Evolutionary conservation across 2,329 filamentous ascomycete genomes (phyloP), one percentile per base, ranked within the genome.

Genomic region (Aschersonia sp.): DNA sequence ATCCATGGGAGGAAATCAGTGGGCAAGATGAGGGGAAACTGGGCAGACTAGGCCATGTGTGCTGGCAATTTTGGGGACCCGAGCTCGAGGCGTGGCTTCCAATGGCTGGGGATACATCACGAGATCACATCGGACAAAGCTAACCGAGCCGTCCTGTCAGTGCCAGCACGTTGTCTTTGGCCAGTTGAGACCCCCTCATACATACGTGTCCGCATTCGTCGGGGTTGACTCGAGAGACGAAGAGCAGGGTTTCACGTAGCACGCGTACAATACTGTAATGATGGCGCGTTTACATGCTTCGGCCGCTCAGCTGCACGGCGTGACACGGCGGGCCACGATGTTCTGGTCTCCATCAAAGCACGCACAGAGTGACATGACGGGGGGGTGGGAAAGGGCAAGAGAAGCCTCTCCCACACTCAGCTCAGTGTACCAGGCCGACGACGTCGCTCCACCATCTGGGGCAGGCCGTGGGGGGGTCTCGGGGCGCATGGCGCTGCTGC

Each of bases 391-490:
- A 37, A 37, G 12, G 8, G 35, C 35, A 37, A 37, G 35, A 37
- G 35, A 12, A 37, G 35, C 35, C 35, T 37, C 8, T 37, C 35
- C 35, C 8, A 37, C 35, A 9, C 12, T 8, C 35, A 37, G 35
- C 35, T 12, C 12, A 37, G 8, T 5, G 8, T 37, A 39, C 31
- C 44, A 30, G n/a, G 35, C 2, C 43, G 32, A 37, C 45, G 45
- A 47, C 35, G 32, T 43, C 39, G 45, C 45, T 47, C 45, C 45
- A 47, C 45, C 30, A 10, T 4, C 45, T 43, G 41, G 31, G 3
- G 30, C 37, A 8, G 12, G 44, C 32, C 43, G 43, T 32, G 35
- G 29, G 30, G 37, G 29, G 4, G 22, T 2, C 39, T 5, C 32
- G n/a, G 29, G 32, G 44, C 32, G 44, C 31, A 45, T 37, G 44